Conservation (phyloP, 768 basidiomycete genomes). For the Trametes punicea region DNA sequence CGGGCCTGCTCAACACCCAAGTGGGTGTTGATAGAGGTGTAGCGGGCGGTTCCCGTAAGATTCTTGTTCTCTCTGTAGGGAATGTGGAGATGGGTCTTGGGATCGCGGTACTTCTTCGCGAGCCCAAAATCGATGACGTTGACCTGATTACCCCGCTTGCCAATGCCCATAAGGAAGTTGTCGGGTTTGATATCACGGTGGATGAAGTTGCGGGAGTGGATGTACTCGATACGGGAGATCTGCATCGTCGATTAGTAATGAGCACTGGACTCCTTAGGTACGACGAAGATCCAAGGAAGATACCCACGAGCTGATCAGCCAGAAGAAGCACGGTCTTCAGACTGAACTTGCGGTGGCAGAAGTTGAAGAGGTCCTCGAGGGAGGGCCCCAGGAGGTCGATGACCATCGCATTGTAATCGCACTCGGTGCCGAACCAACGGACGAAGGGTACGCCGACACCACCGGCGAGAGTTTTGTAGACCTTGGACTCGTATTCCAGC, state of each 20-base stretch:
- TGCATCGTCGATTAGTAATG: conserved; percentile 32
- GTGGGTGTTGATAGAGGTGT: conserved; percentile 99
- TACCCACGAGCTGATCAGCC: conserved; percentile 89
- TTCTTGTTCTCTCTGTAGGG: conserved; percentile 99
- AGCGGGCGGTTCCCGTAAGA: conserved; percentile 95
- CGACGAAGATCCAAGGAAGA: neutral
- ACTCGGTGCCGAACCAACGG: conserved; percentile 91
- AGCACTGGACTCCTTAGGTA: neutral
- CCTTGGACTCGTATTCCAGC: conserved; percentile 96
- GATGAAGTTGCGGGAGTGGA: conserved; percentile 98
- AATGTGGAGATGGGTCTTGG: conserved; percentile 99
- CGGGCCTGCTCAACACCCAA: conserved; percentile 97
- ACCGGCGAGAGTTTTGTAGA: conserved; percentile 96
- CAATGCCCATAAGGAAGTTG: conserved; percentile 99
- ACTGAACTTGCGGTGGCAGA: conserved; percentile 95
- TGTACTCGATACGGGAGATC: conserved; percentile 99
- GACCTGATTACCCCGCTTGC: conserved; percentile 99
- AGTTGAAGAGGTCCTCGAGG: conserved; percentile 89
- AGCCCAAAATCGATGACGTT: conserved; percentile 98
- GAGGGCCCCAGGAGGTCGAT: conserved; percentile 93
- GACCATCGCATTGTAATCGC: conserved; percentile 99
- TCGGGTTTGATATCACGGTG: conserved; percentile 99
- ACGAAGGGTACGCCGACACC: conserved; percentile 99
- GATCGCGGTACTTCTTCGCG: conserved; percentile 99
- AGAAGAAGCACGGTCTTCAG: conserved; percentile 96